phyloP scores from a whole-genome alignment of 106 monocot species.

The Allium sativum region DNA sequence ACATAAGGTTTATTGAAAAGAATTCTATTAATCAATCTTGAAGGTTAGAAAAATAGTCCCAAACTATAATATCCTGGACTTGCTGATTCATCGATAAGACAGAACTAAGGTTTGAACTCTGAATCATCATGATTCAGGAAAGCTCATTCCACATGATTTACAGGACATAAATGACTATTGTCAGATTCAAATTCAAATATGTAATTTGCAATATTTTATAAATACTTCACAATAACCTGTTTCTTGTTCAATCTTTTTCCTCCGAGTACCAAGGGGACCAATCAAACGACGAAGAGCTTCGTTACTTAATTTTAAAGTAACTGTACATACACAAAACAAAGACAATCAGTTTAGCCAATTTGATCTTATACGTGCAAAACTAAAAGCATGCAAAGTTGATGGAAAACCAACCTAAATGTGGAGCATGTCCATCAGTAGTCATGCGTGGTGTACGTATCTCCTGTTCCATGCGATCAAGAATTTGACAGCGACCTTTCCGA shows the following conservation, averaged over 20 bases:
- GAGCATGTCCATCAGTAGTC: slow-evolving; percentile 45
- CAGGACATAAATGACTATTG: too few relatives aligned
- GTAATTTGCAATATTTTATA: too few relatives aligned
- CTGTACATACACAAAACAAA: slow-evolving; percentile 18
- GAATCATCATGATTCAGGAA: too few relatives aligned
- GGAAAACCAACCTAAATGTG: slow-evolving; percentile 45
- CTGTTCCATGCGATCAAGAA: slow-evolving; percentile 82
- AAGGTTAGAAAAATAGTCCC: too few relatives aligned
- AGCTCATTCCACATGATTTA: too few relatives aligned
- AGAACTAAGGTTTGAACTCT: too few relatives aligned
- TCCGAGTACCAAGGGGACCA: slow-evolving; percentile 34
- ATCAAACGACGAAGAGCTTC: slow-evolving; percentile 62
- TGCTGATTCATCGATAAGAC: too few relatives aligned
- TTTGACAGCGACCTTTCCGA: slow-evolving; percentile 56
- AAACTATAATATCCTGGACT: too few relatives aligned
- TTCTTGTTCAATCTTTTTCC: slow-evolving; percentile 79
- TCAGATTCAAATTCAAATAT: too few relatives aligned
- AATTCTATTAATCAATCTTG: background rate
- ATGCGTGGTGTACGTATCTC: slow-evolving; percentile 67
- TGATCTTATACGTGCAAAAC: background rate
- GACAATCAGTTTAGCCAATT: background rate
- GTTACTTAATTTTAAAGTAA: slow-evolving; percentile 48
- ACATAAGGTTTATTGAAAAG: background rate
- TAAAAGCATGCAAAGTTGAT: background rate
- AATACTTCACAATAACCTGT: slow-evolving; percentile 39